Conservation (phyloP, 768 basidiomycete species). For the Phaeotremella fagi region DNA sequence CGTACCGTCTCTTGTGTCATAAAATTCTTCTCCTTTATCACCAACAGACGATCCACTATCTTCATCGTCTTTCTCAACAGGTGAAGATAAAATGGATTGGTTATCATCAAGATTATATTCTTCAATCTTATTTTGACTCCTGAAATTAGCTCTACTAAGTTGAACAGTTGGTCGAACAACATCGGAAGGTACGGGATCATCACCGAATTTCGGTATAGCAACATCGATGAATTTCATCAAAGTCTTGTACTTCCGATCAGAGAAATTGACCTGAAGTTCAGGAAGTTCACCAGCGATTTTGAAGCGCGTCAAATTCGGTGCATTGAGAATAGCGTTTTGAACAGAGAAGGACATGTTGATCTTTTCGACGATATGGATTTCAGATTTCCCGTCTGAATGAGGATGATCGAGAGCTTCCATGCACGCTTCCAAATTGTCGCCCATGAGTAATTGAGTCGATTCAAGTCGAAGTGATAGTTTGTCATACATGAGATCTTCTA, state of each 20-base stretch:
- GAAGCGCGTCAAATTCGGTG: constrained; percentile 74
- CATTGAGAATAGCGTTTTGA: constrained; percentile 86
- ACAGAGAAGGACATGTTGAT: constrained; percentile 84
- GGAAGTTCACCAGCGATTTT: constrained; percentile 87
- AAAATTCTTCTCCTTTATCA: constrained; percentile 53
- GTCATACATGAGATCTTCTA: constrained; percentile 95
- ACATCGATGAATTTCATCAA: constrained; percentile 90
- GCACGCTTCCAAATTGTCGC: constrained; percentile 74
- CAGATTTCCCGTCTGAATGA: constrained; percentile 52
- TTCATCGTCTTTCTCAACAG: constrained; percentile 52
- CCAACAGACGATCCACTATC: constrained; percentile 24
- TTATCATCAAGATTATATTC: constrained; percentile 60
- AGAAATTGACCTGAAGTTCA: constrained; percentile 71
- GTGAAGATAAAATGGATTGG: constrained; percentile 30
- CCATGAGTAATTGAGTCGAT: constrained; percentile 91
- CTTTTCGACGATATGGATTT: constrained; percentile 83
- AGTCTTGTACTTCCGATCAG: constrained; percentile 54
- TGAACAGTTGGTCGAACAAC: constrained; percentile 1
- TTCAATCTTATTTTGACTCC: constrained; percentile 44
- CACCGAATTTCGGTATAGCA: constrained; percentile 73
- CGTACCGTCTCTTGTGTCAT: constrained; percentile 64
- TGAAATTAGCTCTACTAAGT: constrained; percentile 8
- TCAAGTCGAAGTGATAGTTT: constrained; percentile 73
- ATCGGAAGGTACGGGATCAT: constrained; percentile 52
- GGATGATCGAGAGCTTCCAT: constrained; percentile 65